These are phyloP conservation scores for Inga laurina DNA, from an alignment of 306 rosid species.

Conservation along the genomic window DNA sequence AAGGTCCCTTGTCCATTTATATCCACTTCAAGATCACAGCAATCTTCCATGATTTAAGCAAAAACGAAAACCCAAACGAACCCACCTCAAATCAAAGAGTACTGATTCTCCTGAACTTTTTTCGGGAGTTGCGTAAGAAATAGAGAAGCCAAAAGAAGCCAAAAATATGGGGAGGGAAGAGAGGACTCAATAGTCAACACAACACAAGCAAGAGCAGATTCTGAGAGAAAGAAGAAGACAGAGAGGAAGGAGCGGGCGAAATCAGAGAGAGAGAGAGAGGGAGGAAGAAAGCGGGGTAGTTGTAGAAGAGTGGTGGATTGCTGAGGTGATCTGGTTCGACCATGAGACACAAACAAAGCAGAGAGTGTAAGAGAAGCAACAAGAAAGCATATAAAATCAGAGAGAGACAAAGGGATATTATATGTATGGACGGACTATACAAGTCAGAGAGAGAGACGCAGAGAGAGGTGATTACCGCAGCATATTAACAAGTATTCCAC, in stretches of 20 bases:
- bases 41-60: slow-evolving; percentile 31
- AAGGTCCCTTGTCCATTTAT: slow-evolving; percentile 60
- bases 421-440: slow-evolving; percentile 30
- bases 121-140: background rate
- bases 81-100: slow-evolving; percentile 7
- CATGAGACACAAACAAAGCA: slow-evolving; percentile 51
- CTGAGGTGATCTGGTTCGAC: slow-evolving; percentile 42
- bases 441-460: slow-evolving; percentile 41
- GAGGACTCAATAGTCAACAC: background rate
- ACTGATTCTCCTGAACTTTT: background rate
- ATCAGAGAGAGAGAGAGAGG: background rate
- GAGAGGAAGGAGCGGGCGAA: slow-evolving; percentile 31
- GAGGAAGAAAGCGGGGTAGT: slow-evolving; percentile 38
- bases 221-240: slow-evolving; percentile 64
- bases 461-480: background rate
- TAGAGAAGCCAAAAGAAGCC: background rate
- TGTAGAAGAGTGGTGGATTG: slow-evolving; percentile 39
- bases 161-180: slow-evolving; percentile 3
- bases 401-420: slow-evolving; percentile 40
- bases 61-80: background rate
- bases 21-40: slow-evolving; percentile 59
- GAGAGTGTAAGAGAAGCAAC: slow-evolving; percentile 50
- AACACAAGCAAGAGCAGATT: slow-evolving; percentile 45
- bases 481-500: slow-evolving; percentile 1
- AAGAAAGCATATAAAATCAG: slow-evolving; percentile 44